Base-by-base conservation (phyloP, 2,329 filamentous ascomycete genomes). In the Talaromyces sp. region DNA sequence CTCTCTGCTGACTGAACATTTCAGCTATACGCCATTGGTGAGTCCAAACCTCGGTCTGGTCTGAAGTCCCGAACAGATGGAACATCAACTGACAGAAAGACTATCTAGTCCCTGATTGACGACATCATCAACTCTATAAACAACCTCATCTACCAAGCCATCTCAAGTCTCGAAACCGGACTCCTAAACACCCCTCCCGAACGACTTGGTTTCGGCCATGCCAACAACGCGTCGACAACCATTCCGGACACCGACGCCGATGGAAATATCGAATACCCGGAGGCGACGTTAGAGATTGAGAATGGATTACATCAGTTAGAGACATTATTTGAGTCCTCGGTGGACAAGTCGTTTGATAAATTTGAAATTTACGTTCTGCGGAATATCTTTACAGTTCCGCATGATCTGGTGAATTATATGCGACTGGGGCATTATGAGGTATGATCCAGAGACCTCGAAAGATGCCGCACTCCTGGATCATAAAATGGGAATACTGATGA, bases 111-210 rank as follows among this genome's bases (percentile, higher is more conserved):
- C 67, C 87, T 99, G 49, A 90, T 99, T 74, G 95, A 99, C 86
- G 94, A 98, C 80, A 93, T 98, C 72, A 97, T 98, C 82, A 97
- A 98, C 83, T 91, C 90, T 64, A 88, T 97, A 78, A 99, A 98
- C 82, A 91, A 94, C 73, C 87, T 97, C 72, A 90, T 95, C 73
- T 95, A 96, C 79, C 90, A 90, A 77, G 93, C 92, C 63, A 89
- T 97, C 73, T 91, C 92, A 73, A 92, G 91, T 67, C 88, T 98
- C 69, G 95, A 98, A 78, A 87, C 88, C 64, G 91, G 92, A 1
- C 88, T 99, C 22, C 83, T 92, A 58, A 85, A 85, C 60, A 89
- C 91, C 2, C 87, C 91, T 1, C 91, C 93, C 0, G 83, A 89
- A 29, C 84, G 87, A 15, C 86, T 99, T 38, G 95, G 95, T n/a